Evolutionary conservation across 176 grass and related monocot species (phyloP), one percentile per base, ranked within the genome.

Genomic region (Musa troglodytarum): DNA sequence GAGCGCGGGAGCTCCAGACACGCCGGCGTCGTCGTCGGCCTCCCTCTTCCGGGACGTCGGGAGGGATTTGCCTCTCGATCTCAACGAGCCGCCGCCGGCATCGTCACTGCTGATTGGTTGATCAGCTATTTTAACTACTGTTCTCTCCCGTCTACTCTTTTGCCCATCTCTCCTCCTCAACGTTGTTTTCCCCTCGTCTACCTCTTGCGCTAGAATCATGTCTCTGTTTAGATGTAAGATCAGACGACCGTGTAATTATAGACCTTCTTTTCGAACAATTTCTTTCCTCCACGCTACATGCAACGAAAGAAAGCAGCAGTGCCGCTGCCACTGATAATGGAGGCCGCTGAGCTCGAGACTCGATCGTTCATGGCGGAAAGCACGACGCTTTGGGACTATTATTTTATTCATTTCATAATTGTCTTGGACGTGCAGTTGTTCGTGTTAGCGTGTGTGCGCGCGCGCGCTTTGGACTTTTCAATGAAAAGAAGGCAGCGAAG

Each of bases 51-150:
- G 78, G 2, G 78, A 24, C 0, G 10, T 53, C 55, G 67, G 77
- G 29, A 81, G 49, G 28, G 59, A 55, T 10, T 74, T 90, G 9
- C 86, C 86, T 52, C 89, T 99, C 81, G 95, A 99, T 80, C 95
- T 99, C 22, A 99, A 99, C 87, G 82, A 94, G 80, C 95, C 88
- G 34, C 82, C 95, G 7, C 81, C 89, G 34, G 34, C 34, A 11
- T 77, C 75, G 61, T 65, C 75, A 10, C 11, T 77, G 20, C 11
- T 65, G 59, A 64, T 77, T 52, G 49, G 75, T 52, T 65, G 19
- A 63, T 8, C n/a, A 57, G 24, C 13, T 55, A 24, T 4, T 24
- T 6, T 43, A 43, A 43, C 34, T 3, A 53, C 3, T 43, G 34
- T 43, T 43, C 34, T 43, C 34, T 43, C 3, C 34, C 34, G 34